Conservation (phyloP, 768 basidiomycete genomes). For the Lanmaoa rubissima region DNA sequence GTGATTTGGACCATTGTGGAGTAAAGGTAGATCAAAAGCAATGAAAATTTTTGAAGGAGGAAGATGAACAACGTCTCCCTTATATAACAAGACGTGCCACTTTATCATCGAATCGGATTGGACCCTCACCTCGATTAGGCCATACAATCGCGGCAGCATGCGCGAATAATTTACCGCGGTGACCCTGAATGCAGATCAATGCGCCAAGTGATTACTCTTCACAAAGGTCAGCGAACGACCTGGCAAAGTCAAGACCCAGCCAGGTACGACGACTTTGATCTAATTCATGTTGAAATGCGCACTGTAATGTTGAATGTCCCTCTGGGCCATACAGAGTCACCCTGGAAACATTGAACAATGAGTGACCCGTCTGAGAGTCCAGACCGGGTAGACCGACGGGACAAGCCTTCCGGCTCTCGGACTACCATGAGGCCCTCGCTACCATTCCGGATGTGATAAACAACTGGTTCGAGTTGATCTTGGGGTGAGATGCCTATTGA, state of each 20-base stretch:
- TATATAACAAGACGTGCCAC: background rate
- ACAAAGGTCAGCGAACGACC: background rate
- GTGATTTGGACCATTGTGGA: slow-evolving; percentile 23
- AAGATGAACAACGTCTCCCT: background rate
- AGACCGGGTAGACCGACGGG: background rate
- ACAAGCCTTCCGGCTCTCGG: background rate
- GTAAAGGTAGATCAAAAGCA: background rate
- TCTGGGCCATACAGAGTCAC: no score
- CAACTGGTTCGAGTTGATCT: background rate
- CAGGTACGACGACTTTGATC: background rate
- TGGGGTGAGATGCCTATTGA: background rate
- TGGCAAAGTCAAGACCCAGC: background rate
- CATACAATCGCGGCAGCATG: background rate
- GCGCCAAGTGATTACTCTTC: background rate
- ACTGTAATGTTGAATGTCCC: background rate
- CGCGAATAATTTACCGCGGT: background rate
- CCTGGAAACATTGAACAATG: no score
- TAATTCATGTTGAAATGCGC: background rate
- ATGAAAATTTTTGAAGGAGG: background rate
- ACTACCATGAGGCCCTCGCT: background rate
- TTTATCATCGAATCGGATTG: background rate
- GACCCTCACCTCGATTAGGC: background rate
- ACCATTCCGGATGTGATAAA: background rate
- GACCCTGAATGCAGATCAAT: background rate
- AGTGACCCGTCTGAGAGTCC: no score